These are phyloP conservation scores for Cyclostephanos invisitatus DNA, from an alignment of 108 stramenopile species.

Conservation along the genomic window DNA sequence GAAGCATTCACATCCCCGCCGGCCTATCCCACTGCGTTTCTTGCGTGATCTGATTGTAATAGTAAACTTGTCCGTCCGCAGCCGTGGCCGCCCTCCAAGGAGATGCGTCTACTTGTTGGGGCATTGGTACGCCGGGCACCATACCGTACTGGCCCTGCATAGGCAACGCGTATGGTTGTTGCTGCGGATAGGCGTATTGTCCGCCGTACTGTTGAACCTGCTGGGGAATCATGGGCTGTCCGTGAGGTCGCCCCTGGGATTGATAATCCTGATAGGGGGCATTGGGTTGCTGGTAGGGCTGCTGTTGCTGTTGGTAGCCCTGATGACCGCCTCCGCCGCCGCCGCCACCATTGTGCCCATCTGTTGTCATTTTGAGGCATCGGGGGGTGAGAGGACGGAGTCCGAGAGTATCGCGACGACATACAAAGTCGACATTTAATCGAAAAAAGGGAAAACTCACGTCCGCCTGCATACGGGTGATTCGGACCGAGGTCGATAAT, in stretches of 20 bases:
- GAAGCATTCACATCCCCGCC: conserved; percentile 53
- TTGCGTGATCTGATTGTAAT: conserved; percentile 85
- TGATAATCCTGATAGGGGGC: conserved; percentile 8
- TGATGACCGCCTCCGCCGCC: conserved; percentile 47
- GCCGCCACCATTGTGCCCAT: conserved; percentile 51
- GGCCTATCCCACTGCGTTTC: conserved; percentile 92
- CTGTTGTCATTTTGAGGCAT: conserved; percentile 22
- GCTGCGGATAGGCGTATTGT: conserved; percentile 48
- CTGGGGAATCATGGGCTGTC: conserved; percentile 10
- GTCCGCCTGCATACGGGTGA: conserved; percentile 85
- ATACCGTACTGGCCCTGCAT: conserved; percentile 9
- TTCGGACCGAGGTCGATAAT: conserved; percentile 86
- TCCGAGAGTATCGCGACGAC: background rate
- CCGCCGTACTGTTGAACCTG: conserved; percentile 31
- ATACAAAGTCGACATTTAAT: background rate
- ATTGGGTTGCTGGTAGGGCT: conserved; percentile 36
- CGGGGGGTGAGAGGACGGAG: background rate
- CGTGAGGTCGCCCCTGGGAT: background rate
- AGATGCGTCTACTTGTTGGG: conserved; percentile 38
- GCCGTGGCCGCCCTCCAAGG: conserved; percentile 71
- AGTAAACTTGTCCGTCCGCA: conserved; percentile 86
- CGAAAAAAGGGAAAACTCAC: conserved; percentile 32
- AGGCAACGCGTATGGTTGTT: background rate
- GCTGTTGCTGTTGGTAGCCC: conserved; percentile 37
- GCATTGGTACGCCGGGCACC: conserved; percentile 15